Percentiles rank a stretch among this genome's conserved stretches.
These are phyloP conservation scores for Nicotiana otophora DNA, from an alignment of 257 asterid species.

Conservation along the genomic window DNA sequence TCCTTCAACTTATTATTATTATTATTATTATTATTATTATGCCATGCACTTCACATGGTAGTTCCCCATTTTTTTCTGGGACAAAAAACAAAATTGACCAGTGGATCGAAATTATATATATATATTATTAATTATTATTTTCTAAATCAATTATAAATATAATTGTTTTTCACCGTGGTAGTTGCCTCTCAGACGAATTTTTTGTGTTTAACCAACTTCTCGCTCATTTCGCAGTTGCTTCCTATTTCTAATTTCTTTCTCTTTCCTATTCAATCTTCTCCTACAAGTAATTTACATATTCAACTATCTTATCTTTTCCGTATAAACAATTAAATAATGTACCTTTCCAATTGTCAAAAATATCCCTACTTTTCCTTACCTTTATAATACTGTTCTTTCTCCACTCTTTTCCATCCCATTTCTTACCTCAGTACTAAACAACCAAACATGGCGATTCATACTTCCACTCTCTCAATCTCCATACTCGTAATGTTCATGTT, in stretches of 20 bases:
- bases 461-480: background rate
- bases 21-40: too few relatives aligned
- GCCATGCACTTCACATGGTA: background rate
- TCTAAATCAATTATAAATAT: too few relatives aligned
- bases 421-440: background rate
- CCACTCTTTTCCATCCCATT: background rate
- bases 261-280: background rate
- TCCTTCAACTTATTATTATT: background rate
- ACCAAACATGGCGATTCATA: conserved; percentile 13
- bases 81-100: too few relatives aligned
- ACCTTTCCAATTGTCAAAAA: background rate
- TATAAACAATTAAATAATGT: background rate
- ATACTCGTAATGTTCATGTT: background rate
- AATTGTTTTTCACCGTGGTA: background rate
- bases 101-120: too few relatives aligned
- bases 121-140: too few relatives aligned
- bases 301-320: background rate
- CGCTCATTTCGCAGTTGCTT: background rate
- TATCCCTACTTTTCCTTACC: background rate
- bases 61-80: background rate
- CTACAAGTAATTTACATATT: background rate
- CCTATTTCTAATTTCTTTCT: background rate
- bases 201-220: background rate
- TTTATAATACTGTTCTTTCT: conserved; percentile 1
- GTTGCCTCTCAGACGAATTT: background rate